Evolutionary conservation across 495 filamentous ascomycete genomes (phyloP).

Genomic region (Penicillium turbatum): DNA sequence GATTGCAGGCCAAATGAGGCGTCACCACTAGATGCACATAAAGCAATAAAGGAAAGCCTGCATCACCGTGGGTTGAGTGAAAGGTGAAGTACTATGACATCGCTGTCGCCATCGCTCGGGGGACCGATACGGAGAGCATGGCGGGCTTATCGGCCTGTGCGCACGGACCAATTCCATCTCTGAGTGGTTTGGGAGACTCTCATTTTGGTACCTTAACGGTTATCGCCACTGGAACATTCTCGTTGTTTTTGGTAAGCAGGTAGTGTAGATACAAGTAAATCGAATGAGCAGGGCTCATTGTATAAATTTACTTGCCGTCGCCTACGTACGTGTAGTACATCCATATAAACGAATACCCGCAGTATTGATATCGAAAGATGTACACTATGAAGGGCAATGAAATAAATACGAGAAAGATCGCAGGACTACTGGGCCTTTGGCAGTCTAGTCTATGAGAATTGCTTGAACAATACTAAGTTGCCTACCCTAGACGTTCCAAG

Average conservation of each 20-base stretch:
- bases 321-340: no score
- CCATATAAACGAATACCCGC: not conserved
- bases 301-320: no score
- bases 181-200: not conserved
- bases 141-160: slow-evolving; percentile 20
- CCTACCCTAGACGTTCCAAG: not conserved
- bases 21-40: slow-evolving; percentile 13
- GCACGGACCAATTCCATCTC: slow-evolving; percentile 17
- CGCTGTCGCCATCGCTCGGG: slow-evolving; percentile 9
- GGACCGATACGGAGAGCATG: slow-evolving; percentile 18
- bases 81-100: slow-evolving; percentile 32
- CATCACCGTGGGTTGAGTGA: slow-evolving; percentile 11
- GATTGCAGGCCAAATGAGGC: slow-evolving; percentile 4
- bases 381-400: not conserved
- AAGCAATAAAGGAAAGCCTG: slow-evolving; percentile 14
- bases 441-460: not conserved
- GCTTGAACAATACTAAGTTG: not conserved
- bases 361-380: not conserved
- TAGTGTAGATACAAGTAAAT: no score
- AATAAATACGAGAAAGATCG: not conserved
- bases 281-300: no score
- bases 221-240: slow-evolving; percentile 12
- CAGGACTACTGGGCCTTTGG: not conserved
- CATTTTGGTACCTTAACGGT: not conserved
- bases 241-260: not conserved